Evolutionary conservation across 1,139 yeast species (phyloP).

Genomic region (Candida frijolesensis): DNA sequence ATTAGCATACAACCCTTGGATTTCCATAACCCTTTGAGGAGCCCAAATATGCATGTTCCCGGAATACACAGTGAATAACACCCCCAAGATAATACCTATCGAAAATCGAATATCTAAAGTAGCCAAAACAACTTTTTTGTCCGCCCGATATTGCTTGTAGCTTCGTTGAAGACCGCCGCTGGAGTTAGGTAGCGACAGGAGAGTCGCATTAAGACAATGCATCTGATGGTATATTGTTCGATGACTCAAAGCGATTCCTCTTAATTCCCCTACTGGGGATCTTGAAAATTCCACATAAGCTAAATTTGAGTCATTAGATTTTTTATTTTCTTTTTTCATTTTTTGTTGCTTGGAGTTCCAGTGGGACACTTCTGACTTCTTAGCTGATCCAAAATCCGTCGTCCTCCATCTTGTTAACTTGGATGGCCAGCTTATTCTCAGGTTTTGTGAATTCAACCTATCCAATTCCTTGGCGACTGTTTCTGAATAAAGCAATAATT

Average conservation of each 20-base stretch:
- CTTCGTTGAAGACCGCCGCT: slow-evolving; percentile 41
- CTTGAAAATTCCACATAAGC: slow-evolving; percentile 94
- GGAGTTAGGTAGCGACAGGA: slow-evolving; percentile 62
- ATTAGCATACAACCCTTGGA: slow-evolving; percentile 87
- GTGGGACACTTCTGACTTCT: slow-evolving; percentile 37
- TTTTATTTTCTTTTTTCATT: slow-evolving; percentile 32
- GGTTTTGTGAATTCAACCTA: slow-evolving; percentile 45
- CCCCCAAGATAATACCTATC: slow-evolving; percentile 82
- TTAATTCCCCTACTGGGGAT: slow-evolving; percentile 85
- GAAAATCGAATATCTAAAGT: slow-evolving; percentile 86
- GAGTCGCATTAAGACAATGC: slow-evolving; percentile 68
- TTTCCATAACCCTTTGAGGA: slow-evolving; percentile 72
- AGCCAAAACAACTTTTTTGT: slow-evolving; percentile 54
- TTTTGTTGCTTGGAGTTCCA: slow-evolving; percentile 29
- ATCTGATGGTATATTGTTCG: slow-evolving; percentile 87
- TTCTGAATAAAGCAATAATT: slow-evolving; percentile 80
- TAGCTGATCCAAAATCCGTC: slow-evolving; percentile 79
- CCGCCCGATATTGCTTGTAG: slow-evolving; percentile 27
- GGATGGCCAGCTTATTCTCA: slow-evolving; percentile 44
- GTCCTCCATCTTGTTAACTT: slow-evolving; percentile 75
- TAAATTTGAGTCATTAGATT: slow-evolving; percentile 50
- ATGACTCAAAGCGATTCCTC: slow-evolving; percentile 94
- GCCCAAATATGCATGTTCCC: slow-evolving; percentile 86
- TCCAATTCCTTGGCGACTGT: slow-evolving; percentile 72
- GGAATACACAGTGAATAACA: slow-evolving; percentile 76